These are phyloP conservation scores for Ceratocystis cacaofunesta DNA, from an alignment of 2,329 filamentous ascomycete genomes.

Conservation along the genomic window DNA sequence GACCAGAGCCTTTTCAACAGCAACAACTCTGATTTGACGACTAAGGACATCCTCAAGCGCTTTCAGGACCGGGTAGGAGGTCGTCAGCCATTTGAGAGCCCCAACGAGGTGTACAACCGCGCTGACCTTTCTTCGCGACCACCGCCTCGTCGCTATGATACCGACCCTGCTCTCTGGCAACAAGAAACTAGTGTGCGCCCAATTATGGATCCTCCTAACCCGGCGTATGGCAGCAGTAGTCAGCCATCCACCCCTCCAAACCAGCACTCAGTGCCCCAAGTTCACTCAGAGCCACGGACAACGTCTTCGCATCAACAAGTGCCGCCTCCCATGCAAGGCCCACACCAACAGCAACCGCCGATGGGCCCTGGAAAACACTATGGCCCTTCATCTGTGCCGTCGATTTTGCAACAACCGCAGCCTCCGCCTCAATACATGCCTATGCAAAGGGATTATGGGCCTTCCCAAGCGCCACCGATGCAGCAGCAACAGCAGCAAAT, in stretches of 20 bases:
- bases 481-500: neutral
- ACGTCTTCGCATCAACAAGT: slow-evolving; percentile 14
- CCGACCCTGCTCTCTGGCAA: slow-evolving; percentile 71
- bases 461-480: slow-evolving; percentile 6
- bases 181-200: slow-evolving; percentile 74
- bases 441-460: slow-evolving; percentile 11
- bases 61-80: slow-evolving; percentile 63
- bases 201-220: slow-evolving; percentile 40
- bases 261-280: slow-evolving; percentile 15
- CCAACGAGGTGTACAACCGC: slow-evolving; percentile 41
- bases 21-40: slow-evolving; percentile 73
- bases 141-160: slow-evolving; percentile 55
- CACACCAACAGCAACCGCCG: slow-evolving; percentile 8
- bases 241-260: slow-evolving; percentile 16
- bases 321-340: slow-evolving; percentile 7
- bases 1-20: slow-evolving; percentile 64
- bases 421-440: slow-evolving; percentile 13
- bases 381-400: slow-evolving; percentile 9
- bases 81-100: slow-evolving; percentile 42
- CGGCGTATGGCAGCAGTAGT: slow-evolving; percentile 19
- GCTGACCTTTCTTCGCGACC: slow-evolving; percentile 42
- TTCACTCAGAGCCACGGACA: slow-evolving; percentile 11
- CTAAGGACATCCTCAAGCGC: slow-evolving; percentile 89
- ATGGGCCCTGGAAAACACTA: slow-evolving; percentile 7
- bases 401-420: slow-evolving; percentile 15